Conservation (phyloP, 2,329 filamentous ascomycete genomes). For the Penicillium sp. region DNA sequence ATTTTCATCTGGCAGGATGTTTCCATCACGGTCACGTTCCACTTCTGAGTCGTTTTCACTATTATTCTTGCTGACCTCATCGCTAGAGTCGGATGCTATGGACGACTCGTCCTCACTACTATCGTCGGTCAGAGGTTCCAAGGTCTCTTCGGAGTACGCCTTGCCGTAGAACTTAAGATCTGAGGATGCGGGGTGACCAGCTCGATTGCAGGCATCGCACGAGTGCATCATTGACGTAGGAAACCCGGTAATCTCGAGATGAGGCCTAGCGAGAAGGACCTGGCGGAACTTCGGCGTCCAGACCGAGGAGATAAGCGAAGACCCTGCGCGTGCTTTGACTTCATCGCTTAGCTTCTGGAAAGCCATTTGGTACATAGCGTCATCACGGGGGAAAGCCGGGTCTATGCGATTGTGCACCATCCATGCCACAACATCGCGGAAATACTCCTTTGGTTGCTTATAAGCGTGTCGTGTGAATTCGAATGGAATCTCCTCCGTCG, state of each 20-base stretch:
- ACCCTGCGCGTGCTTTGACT: slow-evolving; percentile 67
- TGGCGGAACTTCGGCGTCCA: slow-evolving; percentile 71
- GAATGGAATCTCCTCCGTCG: slow-evolving; percentile 64
- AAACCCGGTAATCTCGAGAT: slow-evolving; percentile 57
- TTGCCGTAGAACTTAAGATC: slow-evolving; percentile 66
- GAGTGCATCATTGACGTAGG: slow-evolving; percentile 50
- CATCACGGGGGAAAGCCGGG: slow-evolving; percentile 66
- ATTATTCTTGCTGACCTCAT: neutral
- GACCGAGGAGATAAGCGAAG: slow-evolving; percentile 71
- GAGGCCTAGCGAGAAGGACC: slow-evolving; percentile 67
- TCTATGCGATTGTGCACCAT: slow-evolving; percentile 79
- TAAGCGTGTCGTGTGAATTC: slow-evolving; percentile 69
- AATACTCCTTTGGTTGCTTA: slow-evolving; percentile 71
- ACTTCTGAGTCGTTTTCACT: slow-evolving; percentile 35
- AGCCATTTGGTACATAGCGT: slow-evolving; percentile 68
- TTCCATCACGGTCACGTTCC: slow-evolving; percentile 50
- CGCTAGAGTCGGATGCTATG: neutral
- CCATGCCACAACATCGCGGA: slow-evolving; percentile 76
- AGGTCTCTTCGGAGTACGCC: slow-evolving; percentile 66
- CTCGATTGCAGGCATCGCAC: slow-evolving; percentile 73
- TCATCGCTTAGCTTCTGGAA: slow-evolving; percentile 75
- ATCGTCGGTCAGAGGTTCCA: slow-evolving; percentile 64
- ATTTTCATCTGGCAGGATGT: slow-evolving; percentile 49
- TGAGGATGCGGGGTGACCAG: slow-evolving; percentile 68
- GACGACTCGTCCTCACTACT: slow-evolving; percentile 44